Percentiles rank a stretch among this genome's conserved stretches.
These are phyloP conservation scores for Prunus kanzakura DNA, from an alignment of 306 rosid species.

Conservation along the genomic window DNA sequence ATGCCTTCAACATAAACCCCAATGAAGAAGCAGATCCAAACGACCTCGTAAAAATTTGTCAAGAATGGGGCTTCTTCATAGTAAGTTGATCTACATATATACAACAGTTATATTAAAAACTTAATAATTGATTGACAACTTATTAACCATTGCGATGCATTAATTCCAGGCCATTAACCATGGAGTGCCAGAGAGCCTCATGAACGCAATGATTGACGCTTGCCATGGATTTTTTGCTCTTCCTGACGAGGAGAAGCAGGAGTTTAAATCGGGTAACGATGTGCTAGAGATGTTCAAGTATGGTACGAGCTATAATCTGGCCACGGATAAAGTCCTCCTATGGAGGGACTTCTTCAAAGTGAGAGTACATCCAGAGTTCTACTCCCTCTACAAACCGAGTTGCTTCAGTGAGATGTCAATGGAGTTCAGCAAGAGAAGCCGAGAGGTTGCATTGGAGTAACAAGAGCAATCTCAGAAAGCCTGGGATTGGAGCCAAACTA, in stretches of 20 bases:
- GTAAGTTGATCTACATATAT: background rate
- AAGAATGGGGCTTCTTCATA: constrained; percentile 55
- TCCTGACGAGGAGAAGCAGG: constrained; percentile 36
- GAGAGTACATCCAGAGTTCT: constrained; percentile 26
- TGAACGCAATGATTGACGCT: constrained; percentile 30
- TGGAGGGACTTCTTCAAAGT: constrained; percentile 53
- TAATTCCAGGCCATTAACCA: constrained; percentile 37
- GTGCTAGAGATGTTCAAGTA: constrained; percentile 32
- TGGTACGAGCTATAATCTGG: constrained; percentile 41
- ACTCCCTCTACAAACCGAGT: constrained; percentile 45
- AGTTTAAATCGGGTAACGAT: constrained; percentile 27
- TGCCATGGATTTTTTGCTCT: constrained; percentile 33
- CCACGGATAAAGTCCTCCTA: constrained; percentile 32
- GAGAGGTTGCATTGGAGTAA: constrained; percentile 12
- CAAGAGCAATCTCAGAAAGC: constrained; percentile 19
- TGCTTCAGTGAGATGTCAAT: constrained; percentile 29
- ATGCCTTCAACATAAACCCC: constrained; percentile 23
- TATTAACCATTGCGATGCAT: background rate
- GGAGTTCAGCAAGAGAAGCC: background rate
- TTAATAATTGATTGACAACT: too few species aligned
- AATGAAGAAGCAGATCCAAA: constrained; percentile 26
- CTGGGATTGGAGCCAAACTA: constrained; percentile 22
- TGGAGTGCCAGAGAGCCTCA: constrained; percentile 39
- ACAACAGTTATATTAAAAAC: too few species aligned
- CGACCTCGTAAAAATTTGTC: constrained; percentile 35